Percentiles rank a stretch among this genome's conserved stretches.
These are phyloP conservation scores for Knufia fluminis DNA, from an alignment of 2,329 filamentous ascomycete genomes.

Conservation along the genomic window DNA sequence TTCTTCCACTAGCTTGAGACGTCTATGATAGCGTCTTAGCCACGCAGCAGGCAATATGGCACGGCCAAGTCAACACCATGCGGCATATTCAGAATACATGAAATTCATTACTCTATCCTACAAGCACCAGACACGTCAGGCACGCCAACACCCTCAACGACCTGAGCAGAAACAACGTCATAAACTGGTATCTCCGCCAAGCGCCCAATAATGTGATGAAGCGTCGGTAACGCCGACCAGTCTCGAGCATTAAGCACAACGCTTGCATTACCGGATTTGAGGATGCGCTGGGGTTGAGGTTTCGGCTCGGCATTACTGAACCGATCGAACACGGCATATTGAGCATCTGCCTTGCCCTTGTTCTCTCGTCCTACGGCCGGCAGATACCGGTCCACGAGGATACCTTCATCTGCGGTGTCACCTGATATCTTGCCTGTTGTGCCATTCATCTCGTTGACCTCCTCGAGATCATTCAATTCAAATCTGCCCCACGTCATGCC, in stretches of 20 bases:
- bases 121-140: slow-evolving; percentile 7
- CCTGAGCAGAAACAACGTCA: slow-evolving; percentile 46
- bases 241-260: slow-evolving; percentile 43
- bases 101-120: slow-evolving; percentile 7
- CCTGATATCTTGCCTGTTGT: slow-evolving; percentile 14
- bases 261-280: slow-evolving; percentile 27
- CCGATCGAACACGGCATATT: slow-evolving; percentile 42
- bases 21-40: no score
- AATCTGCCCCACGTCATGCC: slow-evolving; percentile 36
- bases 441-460: slow-evolving; percentile 1
- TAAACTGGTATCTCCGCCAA: slow-evolving; percentile 50
- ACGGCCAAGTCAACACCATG: no score
- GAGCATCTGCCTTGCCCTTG: slow-evolving; percentile 44
- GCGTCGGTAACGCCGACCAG: slow-evolving; percentile 49
- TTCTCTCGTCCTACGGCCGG: slow-evolving; percentile 43
- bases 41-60: no score
- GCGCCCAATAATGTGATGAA: slow-evolving; percentile 48
- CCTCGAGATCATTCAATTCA: slow-evolving; percentile 28
- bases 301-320: slow-evolving; percentile 24
- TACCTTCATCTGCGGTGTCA: slow-evolving; percentile 34
- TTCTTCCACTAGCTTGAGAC: no score
- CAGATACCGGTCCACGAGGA: slow-evolving; percentile 50
- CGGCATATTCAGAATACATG: no score
- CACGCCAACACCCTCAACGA: slow-evolving; percentile 44
- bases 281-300: slow-evolving; percentile 23